phyloP scores from a whole-genome alignment of 306 rosid species.

The Trichosanthes truncata region DNA sequence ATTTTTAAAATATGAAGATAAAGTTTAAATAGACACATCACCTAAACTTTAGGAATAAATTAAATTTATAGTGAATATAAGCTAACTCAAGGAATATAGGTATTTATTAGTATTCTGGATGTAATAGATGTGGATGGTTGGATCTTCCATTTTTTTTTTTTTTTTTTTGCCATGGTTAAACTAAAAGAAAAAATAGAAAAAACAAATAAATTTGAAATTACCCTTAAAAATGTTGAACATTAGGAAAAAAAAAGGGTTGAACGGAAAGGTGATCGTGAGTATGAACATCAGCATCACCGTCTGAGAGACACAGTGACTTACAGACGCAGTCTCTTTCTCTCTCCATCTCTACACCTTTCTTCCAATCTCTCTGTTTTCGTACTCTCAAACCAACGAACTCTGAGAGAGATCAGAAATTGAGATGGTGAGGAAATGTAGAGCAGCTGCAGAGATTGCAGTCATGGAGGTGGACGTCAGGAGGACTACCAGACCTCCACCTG shows the following conservation, averaged over 20 bases:
- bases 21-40: too few species aligned
- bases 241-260: slow-evolving; percentile 25
- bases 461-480: slow-evolving; percentile 56
- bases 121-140: too few species aligned
- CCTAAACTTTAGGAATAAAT: too few species aligned
- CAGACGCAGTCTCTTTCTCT: slow-evolving; percentile 5
- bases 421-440: slow-evolving; percentile 25
- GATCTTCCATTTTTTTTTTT: too few species aligned
- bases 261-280: slow-evolving; percentile 20
- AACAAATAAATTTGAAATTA: too few species aligned
- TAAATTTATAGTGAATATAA: too few species aligned
- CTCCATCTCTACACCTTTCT: not conserved
- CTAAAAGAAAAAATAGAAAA: too few species aligned
- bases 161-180: too few species aligned
- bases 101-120: too few species aligned
- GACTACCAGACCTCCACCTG: slow-evolving; percentile 35
- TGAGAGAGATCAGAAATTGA: not conserved
- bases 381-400: slow-evolving; percentile 15
- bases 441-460: slow-evolving; percentile 25
- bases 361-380: slow-evolving; percentile 21
- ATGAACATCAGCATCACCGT: slow-evolving; percentile 17
- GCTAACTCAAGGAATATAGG: too few species aligned
- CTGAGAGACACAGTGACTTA: slow-evolving; percentile 16
- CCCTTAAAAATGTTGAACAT: too few species aligned
- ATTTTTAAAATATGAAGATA: too few species aligned